These are phyloP conservation scores for Cladophialophora carrionii DNA, from an alignment of 2,329 filamentous ascomycete species.

Conservation along the genomic window DNA sequence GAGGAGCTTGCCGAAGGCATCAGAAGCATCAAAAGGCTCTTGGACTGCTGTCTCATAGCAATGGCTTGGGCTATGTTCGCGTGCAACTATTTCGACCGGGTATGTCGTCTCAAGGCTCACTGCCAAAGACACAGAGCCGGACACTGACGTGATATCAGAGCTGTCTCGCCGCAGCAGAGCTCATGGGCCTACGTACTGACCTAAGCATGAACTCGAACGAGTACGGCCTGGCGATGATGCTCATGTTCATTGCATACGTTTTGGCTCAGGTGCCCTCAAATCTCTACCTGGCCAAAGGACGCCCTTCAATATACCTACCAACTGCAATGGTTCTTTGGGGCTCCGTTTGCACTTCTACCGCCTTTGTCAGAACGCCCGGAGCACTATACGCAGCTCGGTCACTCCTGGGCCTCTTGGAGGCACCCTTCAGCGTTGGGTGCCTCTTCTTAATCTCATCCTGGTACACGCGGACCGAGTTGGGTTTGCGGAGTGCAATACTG, in stretches of 20 bases:
- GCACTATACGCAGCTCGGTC: constrained; percentile 41
- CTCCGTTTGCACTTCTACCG: constrained; percentile 10
- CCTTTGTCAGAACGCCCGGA: constrained; percentile 7
- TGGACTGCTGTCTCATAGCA: constrained; percentile 18
- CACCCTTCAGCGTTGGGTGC: constrained; percentile 58
- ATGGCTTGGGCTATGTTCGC: constrained; percentile 23
- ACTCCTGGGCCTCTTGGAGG: constrained; percentile 53
- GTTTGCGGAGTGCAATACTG: constrained; percentile 58
- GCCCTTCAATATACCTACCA: constrained; percentile 23
- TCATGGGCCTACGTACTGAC: constrained; percentile 56
- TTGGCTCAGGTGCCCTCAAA: constrained; percentile 55
- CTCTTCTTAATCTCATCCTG: constrained; percentile 65
- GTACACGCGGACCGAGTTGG: constrained; percentile 49
- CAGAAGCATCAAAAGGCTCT: constrained; percentile 12
- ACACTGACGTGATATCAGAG: constrained; percentile 44
- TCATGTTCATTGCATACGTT: constrained; percentile 63
- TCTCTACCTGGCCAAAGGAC: constrained; percentile 41
- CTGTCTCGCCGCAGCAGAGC: constrained; percentile 59
- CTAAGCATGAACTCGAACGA: constrained; percentile 40
- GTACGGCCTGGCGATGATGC: constrained; percentile 48
- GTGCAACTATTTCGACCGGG: constrained; percentile 62
- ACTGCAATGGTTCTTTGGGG: constrained; percentile 17
- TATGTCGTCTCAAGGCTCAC: constrained; percentile 1
- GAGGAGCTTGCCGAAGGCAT: constrained; percentile 1
- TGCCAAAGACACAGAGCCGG: background rate